phyloP scores from a whole-genome alignment of 768 basidiomycete species.

The Pholiota microspora region DNA sequence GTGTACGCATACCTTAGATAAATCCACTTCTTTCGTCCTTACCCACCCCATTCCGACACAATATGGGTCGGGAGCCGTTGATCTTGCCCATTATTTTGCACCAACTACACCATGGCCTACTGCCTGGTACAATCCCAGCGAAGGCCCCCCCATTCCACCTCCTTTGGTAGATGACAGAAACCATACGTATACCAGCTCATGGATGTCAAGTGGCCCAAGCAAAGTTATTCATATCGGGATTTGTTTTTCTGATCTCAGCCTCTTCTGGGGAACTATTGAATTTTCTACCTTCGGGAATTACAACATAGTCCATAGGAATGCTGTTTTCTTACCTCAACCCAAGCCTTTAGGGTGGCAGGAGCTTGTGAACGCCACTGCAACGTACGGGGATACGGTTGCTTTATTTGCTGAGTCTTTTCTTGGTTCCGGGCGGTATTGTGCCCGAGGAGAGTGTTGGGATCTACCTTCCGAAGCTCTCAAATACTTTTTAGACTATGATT shows the following conservation, averaged over 20 bases:
- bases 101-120: conserved; percentile 38
- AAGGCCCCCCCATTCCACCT: conserved; percentile 31
- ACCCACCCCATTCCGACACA: conserved; percentile 23
- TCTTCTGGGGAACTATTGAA: conserved; percentile 45
- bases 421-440: conserved; percentile 40
- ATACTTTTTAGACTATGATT: conserved; percentile 37
- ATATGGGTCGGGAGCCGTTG: conserved; percentile 31
- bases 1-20: conserved; percentile 16
- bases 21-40: conserved; percentile 14
- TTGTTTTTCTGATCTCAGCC: conserved; percentile 47
- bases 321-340: conserved; percentile 38
- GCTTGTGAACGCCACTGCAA: conserved; percentile 41
- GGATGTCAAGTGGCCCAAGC: conserved; percentile 24
- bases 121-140: conserved; percentile 37
- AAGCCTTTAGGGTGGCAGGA: conserved; percentile 27
- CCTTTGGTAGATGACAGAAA: conserved; percentile 23
- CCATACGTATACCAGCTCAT: conserved; percentile 26
- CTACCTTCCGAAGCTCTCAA: conserved; percentile 49
- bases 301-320: conserved; percentile 33
- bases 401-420: conserved; percentile 45
- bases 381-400: conserved; percentile 48
- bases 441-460: conserved; percentile 60
- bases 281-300: conserved; percentile 30
- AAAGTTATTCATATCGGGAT: conserved; percentile 35
- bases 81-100: conserved; percentile 44